Conservation (phyloP, 2,329 filamentous ascomycete species). For the Hawksworthiomyces lignivorus region DNA sequence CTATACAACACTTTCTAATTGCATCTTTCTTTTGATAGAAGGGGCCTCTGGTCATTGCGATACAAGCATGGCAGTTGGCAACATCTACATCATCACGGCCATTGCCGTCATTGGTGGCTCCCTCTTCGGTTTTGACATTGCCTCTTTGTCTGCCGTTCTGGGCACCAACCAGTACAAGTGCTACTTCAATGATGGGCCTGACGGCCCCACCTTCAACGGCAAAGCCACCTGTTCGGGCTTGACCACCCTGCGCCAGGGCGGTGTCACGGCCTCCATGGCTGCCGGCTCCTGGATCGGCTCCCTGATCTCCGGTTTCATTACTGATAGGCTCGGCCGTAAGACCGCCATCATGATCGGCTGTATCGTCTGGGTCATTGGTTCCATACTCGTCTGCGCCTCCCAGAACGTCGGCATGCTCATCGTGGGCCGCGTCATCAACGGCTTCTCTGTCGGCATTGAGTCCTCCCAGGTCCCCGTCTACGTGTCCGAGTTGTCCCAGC, state of each 20-base stretch:
- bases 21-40: no score
- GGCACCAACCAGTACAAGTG: constrained; percentile 33
- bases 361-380: constrained; percentile 43
- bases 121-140: constrained; percentile 37
- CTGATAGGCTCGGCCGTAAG: constrained; percentile 44
- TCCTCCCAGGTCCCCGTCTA: constrained; percentile 67
- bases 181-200: constrained; percentile 33
- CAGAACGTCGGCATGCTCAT: constrained; percentile 51
- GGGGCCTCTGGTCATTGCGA: no score
- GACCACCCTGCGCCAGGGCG: constrained; percentile 37
- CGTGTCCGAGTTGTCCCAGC: constrained; percentile 53
- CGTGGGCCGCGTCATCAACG: constrained; percentile 63
- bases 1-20: no score
- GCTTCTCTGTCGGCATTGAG: constrained; percentile 63
- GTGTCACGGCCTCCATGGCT: constrained; percentile 64
- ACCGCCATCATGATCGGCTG: constrained; percentile 43
- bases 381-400: constrained; percentile 35
- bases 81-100: constrained; percentile 36
- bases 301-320: constrained; percentile 49
- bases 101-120: constrained; percentile 33
- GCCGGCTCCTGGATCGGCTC: constrained; percentile 63
- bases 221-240: constrained; percentile 6
- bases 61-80: constrained; percentile 20
- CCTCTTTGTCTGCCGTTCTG: constrained; percentile 38
- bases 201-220: constrained; percentile 14